A percentile compares a stretch with the other conserved stretches of the same genome.
phyloP scores from a whole-genome alignment of 352 stramenopile species.

The Phytophthora sansomeana region DNA sequence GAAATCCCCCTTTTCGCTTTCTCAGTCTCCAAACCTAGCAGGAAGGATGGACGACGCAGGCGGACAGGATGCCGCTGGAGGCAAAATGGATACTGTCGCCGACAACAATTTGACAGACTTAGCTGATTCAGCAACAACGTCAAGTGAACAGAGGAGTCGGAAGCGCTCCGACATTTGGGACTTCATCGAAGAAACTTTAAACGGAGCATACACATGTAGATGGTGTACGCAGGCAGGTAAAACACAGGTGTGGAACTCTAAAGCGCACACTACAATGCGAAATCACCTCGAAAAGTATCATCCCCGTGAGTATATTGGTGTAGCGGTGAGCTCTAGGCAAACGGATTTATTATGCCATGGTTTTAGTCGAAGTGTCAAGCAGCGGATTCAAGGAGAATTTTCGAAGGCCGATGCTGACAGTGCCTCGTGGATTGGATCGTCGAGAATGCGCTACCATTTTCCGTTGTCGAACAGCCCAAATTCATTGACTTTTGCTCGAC shows the following conservation, averaged over 20 bases:
- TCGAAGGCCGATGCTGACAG: constrained; percentile 6
- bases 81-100: too few species aligned
- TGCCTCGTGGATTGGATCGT: constrained; percentile 16
- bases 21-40: too few species aligned
- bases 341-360: constrained; percentile 13
- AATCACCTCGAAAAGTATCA: too few species aligned
- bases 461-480: constrained; percentile 9
- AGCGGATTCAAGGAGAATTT: constrained; percentile 3
- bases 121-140: too few species aligned
- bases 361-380: constrained; percentile 5
- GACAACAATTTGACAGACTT: too few species aligned
- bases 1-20: too few species aligned
- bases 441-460: constrained; percentile 5
- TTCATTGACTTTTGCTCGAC: constrained; percentile 11
- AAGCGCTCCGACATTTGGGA: constrained; percentile 20
- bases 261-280: too few species aligned
- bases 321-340: neutral
- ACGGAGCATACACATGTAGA: constrained; percentile 3
- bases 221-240: neutral
- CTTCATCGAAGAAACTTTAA: neutral
- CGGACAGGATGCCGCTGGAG: too few species aligned
- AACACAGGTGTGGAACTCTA: neutral
- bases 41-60: too few species aligned
- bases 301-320: too few species aligned
- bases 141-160: neutral